Evolutionary conservation across 306 rosid species (phyloP).

Genomic region (Cucurbita pepo): DNA sequence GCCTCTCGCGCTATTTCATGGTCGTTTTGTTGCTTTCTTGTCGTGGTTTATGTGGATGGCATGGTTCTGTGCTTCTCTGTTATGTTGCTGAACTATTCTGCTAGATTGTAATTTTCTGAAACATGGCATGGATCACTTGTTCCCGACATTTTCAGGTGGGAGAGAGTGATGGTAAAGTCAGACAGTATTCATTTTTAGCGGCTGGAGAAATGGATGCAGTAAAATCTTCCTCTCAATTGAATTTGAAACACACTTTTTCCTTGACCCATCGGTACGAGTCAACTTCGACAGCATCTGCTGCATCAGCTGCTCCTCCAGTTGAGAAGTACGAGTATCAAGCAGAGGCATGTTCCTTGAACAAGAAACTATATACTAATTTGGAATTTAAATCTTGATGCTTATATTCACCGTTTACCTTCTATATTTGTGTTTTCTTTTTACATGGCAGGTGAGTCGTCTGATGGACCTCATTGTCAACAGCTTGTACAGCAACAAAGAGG

Average conservation of each 20-base stretch:
- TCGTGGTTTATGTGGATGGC: background rate
- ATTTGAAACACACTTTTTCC: constrained; percentile 18
- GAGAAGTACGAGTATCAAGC: constrained; percentile 89
- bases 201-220: constrained; percentile 16
- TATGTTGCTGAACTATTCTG: background rate
- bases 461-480: constrained; percentile 98
- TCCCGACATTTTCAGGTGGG: constrained; percentile 32
- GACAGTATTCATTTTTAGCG: constrained; percentile 40
- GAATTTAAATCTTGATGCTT: background rate
- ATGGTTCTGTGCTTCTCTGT: background rate
- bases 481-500: constrained; percentile 93
- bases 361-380: background rate
- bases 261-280: constrained; percentile 55
- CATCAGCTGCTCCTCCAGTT: constrained; percentile 34
- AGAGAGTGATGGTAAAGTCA: constrained; percentile 24
- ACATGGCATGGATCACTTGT: background rate
- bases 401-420: background rate
- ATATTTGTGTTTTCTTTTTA: background rate
- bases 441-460: constrained; percentile 78
- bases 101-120: background rate
- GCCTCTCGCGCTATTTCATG: background rate
- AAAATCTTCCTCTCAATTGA: constrained; percentile 12
- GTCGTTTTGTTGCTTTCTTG: background rate
- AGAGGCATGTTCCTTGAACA: constrained; percentile 37
- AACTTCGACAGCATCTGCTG: constrained; percentile 58